These are phyloP conservation scores for Isabelozyma gotoi DNA, from an alignment of 805 yeast species.

Conservation along the genomic window DNA sequence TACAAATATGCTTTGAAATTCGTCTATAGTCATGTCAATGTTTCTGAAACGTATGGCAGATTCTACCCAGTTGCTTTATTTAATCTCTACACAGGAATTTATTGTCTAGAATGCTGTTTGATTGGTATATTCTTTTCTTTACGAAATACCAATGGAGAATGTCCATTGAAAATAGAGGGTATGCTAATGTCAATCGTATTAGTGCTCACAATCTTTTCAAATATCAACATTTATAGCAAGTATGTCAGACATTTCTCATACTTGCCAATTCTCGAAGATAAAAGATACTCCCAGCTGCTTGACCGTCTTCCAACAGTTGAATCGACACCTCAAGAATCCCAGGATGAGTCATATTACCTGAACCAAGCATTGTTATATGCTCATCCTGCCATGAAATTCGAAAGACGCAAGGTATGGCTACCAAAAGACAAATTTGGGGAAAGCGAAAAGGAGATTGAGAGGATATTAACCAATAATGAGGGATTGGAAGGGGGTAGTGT, in stretches of 20 bases:
- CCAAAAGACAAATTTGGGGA: constrained; percentile 37
- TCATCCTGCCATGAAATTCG: constrained; percentile 40
- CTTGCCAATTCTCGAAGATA: constrained; percentile 27
- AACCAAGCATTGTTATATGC: constrained; percentile 24
- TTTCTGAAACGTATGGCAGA: constrained; percentile 66
- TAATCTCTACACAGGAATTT: constrained; percentile 78
- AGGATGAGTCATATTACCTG: constrained; percentile 13
- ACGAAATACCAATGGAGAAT: constrained; percentile 44
- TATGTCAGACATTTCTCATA: constrained; percentile 31
- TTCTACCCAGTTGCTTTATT: constrained; percentile 73
- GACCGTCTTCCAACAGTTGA: constrained; percentile 1
- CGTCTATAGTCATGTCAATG: constrained; percentile 50
- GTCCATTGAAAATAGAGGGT: constrained; percentile 48
- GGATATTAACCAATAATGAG: constrained; percentile 12
- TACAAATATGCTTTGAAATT: constrained; percentile 68
- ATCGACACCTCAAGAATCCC: neutral
- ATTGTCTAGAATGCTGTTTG: constrained; percentile 75
- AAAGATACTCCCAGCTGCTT: constrained; percentile 2
- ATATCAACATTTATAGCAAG: constrained; percentile 48
- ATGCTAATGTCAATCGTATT: constrained; percentile 53
- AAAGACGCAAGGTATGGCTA: constrained; percentile 38
- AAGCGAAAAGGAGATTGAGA: constrained; percentile 19
- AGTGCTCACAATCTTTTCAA: constrained; percentile 55
- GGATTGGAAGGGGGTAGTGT: constrained; percentile 20
- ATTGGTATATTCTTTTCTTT: constrained; percentile 74